Conservation (phyloP, 495 filamentous ascomycete species). For the Alectoria sarmentosa region DNA sequence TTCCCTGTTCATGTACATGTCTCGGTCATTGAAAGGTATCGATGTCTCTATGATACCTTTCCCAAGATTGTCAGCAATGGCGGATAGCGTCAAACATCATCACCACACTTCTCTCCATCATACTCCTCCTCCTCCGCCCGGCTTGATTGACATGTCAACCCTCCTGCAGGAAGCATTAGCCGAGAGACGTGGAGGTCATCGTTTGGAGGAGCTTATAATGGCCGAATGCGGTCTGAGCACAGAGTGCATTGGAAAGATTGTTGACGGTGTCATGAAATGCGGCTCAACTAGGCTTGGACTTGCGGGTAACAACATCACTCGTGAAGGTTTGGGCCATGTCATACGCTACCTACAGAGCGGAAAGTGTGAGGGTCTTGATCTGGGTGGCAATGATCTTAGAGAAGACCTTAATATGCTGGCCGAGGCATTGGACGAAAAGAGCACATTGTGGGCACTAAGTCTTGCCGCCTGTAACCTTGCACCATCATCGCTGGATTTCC, state of each 20-base stretch:
- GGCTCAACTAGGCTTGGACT: constrained; percentile 71
- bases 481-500: constrained; percentile 58
- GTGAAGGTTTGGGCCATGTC: constrained; percentile 67
- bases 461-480: constrained; percentile 80
- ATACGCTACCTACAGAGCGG: constrained; percentile 64
- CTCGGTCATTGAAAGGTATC: constrained; percentile 73
- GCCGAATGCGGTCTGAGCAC: constrained; percentile 66
- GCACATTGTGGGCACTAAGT: constrained; percentile 72
- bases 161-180: constrained; percentile 67
- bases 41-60: constrained; percentile 85
- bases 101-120: constrained; percentile 7
- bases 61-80: constrained; percentile 42
- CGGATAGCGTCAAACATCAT: constrained; percentile 20
- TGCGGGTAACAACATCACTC: constrained; percentile 70
- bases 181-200: constrained; percentile 64
- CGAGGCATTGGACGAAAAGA: constrained; percentile 51
- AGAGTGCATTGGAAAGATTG: constrained; percentile 61
- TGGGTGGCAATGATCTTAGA: constrained; percentile 83
- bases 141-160: constrained; percentile 42
- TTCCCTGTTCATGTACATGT: constrained; percentile 82
- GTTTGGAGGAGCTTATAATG: constrained; percentile 78
- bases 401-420: constrained; percentile 64
- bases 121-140: constrained; percentile 6
- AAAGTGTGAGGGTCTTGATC: constrained; percentile 79
- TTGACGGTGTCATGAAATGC: constrained; percentile 67